Evolutionary conservation across 2,329 filamentous ascomycete species (phyloP).

Genomic region (Atkinsonella hypoxylon): DNA sequence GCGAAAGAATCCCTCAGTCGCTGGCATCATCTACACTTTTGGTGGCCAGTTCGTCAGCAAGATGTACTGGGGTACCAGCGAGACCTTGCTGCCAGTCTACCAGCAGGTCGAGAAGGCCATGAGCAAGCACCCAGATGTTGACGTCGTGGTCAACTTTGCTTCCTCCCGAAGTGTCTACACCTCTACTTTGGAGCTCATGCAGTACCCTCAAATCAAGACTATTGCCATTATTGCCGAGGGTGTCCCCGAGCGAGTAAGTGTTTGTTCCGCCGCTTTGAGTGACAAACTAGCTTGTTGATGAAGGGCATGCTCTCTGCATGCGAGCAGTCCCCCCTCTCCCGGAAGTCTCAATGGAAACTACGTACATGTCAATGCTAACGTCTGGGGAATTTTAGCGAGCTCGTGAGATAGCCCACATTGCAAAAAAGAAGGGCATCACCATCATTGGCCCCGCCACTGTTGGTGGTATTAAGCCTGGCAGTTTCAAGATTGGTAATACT

Average conservation of each 20-base stretch:
- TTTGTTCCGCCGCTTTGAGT: too few relatives aligned
- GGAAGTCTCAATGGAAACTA: neutral
- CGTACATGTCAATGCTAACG: conserved; percentile 10
- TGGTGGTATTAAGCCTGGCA: conserved; percentile 97
- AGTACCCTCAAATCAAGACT: conserved; percentile 91
- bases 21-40: conserved; percentile 99
- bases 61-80: conserved; percentile 99
- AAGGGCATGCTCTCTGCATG: too few relatives aligned
- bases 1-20: conserved; percentile 88
- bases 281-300: too few relatives aligned
- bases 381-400: conserved; percentile 52
- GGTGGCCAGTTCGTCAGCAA: conserved; percentile 99
- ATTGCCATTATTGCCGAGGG: conserved; percentile 99
- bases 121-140: conserved; percentile 91
- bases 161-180: conserved; percentile 97
- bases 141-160: conserved; percentile 98
- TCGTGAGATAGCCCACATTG: conserved; percentile 93
- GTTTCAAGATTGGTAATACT: conserved; percentile 99
- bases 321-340: too few relatives aligned
- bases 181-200: conserved; percentile 98
- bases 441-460: conserved; percentile 98
- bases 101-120: conserved; percentile 87
- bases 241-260: conserved; percentile 87
- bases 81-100: conserved; percentile 97
- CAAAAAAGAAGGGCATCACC: conserved; percentile 96